phyloP scores from a whole-genome alignment of 169 alveolate genomes.

The Cryptosporidium sp. region DNA sequence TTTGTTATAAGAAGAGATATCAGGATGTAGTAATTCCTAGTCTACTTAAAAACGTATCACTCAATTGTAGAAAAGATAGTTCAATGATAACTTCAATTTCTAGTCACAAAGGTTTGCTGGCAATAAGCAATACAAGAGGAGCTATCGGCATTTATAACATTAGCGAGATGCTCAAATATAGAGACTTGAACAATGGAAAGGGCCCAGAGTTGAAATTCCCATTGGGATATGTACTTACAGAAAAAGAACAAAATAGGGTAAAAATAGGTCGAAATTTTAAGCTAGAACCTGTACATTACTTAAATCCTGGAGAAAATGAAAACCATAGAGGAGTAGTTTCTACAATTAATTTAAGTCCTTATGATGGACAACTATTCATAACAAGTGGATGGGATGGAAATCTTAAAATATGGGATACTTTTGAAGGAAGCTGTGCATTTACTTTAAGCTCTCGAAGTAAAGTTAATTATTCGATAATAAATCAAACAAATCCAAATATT shows the following conservation, averaged over 20 bases:
- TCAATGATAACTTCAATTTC: constrained; percentile 46
- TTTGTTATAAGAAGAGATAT: background rate
- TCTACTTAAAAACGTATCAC: constrained; percentile 6
- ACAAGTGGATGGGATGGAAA: constrained; percentile 71
- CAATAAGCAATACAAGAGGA: constrained; percentile 41
- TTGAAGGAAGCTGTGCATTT: constrained; percentile 14
- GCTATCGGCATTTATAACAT: constrained; percentile 23
- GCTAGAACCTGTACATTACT: constrained; percentile 22
- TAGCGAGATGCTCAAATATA: background rate
- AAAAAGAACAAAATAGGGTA: constrained; percentile 6
- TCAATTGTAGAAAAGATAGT: background rate
- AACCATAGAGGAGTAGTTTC: constrained; percentile 69
- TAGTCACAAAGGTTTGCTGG: background rate
- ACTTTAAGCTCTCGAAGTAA: background rate
- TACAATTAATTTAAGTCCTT: constrained; percentile 20
- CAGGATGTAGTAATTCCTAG: background rate
- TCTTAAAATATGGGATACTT: constrained; percentile 61
- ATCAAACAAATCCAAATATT: constrained; percentile 3
- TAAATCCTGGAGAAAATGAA: constrained; percentile 35
- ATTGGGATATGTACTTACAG: constrained; percentile 67
- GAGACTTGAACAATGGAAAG: constrained; percentile 50
- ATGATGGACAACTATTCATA: constrained; percentile 54
- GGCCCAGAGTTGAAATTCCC: constrained; percentile 53
- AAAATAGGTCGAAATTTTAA: constrained; percentile 41
- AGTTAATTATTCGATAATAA: constrained; percentile 13